Evolutionary conservation across 148 eudicot genomes (phyloP), one percentile per base, ranked within the genome.

Genomic region (Cornus controversa): DNA sequence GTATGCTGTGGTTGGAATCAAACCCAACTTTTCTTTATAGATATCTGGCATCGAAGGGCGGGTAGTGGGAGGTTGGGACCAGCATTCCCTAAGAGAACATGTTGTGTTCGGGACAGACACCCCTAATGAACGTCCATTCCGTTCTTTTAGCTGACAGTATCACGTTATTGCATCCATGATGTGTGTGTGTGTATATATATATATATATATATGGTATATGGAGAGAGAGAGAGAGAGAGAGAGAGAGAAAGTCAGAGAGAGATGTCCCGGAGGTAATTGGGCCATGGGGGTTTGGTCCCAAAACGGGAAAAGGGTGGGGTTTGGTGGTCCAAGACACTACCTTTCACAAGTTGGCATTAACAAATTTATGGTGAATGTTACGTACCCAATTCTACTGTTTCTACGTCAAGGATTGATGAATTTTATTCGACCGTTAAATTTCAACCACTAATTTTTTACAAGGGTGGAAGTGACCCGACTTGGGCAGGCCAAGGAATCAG

Each of bases 71-170:
- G 25, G 64, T 60, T 60, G 64, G 64, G 64, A 60, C 64, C 64
- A 60, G 64, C 64, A 60, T 60, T 60, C 25, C 64, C 64, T 60
- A 2, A 60, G 64, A 60, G 64, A 60, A 60, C 64, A 60, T 60
- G 64, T 60, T 60, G 64, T 60, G 64, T 60, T 34, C 13, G 71
- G 71, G 45, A 25, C 71, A 68, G 71, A 68, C 71, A 36, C 25
- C 25, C 26, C 28, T 36, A 25, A 5, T 25, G 15, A 20, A 31
- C 16, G 58, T 62, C 74, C 86, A 40, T 73, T 58, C 78, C 86
- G 83, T 74, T 80, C 71, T 77, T 80, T 50, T 63, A 71, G 83
- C 86, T 74, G 83, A 84, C 86, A 79, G 25, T 72, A 58, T 71
- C 79, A 77, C 73, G 73, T 68, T 68, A 67, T 18, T 34, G 23